Evolutionary conservation across 129 eudicot genomes (phyloP), one percentile per base, ranked within the genome.

Genomic region (Saposhnikovia divaricata): DNA sequence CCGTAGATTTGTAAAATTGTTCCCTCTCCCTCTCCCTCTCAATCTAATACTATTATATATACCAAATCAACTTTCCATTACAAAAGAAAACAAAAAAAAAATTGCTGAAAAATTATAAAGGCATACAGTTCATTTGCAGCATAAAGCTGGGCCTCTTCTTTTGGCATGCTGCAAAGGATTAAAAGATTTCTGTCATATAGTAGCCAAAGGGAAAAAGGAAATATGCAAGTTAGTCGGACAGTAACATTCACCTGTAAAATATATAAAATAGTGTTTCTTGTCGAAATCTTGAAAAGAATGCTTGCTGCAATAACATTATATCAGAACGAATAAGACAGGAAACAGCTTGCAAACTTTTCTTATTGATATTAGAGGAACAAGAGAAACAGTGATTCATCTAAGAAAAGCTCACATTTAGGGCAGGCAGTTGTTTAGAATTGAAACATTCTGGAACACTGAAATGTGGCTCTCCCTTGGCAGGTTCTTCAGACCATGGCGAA

Each of bases 401-500:
- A 79, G 76, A 78, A 75, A 27, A 45, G 50, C 91, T 88, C 81
- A 94, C 98, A 42, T 80, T 86, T 42, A 92, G 68, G 7, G 83
- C 80, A 77, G 98, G 88, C 13, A 91, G 88, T 81, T 72, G 96
- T 72, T 90, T 86, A 19, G 87, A 82, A 85, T 90, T 85, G 80
- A 90, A 94, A 83, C 98, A 94, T 75, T 91, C 91, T 4, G 98
- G 98, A 59, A 90, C 78, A 71, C 61, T 79, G 75, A 39, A 94
- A 81, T 82, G 93, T 11, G 98, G 96, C 81, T 94, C 98, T 57
- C 97, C 97, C 83, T 88, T 90, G 28, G 88, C 90, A 39, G 97
- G 84, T 73, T 92, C 98, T n/a, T 94, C 92, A 63, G 98, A 88
- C 97, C 97, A 94, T 6, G 98, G 98, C n/a, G 98, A 94, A 31